phyloP scores from a whole-genome alignment of 495 filamentous ascomycete species.

The Apiosordaria backusii region DNA sequence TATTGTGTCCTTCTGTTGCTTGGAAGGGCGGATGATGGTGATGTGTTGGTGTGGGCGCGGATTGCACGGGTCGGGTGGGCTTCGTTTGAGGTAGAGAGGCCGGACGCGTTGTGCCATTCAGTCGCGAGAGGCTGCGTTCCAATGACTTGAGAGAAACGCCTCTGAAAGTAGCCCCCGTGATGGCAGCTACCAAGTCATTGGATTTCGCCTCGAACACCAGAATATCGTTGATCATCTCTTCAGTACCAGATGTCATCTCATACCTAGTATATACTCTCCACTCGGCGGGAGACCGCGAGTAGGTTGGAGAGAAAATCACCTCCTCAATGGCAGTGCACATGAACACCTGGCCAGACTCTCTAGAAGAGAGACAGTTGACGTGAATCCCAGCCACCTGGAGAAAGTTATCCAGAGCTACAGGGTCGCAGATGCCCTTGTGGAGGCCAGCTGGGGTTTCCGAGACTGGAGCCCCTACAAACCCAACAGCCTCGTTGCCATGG shows the following conservation, averaged over 20 bases:
- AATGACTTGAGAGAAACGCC: neutral
- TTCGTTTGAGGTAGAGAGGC: neutral
- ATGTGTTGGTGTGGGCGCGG: neutral
- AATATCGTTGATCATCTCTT: neutral
- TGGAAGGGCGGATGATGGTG: no score
- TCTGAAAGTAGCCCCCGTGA: neutral
- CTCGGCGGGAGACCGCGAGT: neutral
- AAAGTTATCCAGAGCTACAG: slow-evolving; percentile 33
- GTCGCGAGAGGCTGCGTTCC: neutral
- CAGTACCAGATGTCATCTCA: neutral
- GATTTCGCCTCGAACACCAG: neutral
- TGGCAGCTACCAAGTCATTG: neutral
- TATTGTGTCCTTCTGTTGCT: no score
- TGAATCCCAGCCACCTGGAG: slow-evolving; percentile 38
- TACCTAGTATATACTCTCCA: slow-evolving; percentile 37
- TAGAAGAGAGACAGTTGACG: slow-evolving; percentile 25
- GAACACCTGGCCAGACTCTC: slow-evolving; percentile 2
- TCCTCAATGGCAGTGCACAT: slow-evolving; percentile 21
- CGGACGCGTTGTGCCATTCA: neutral
- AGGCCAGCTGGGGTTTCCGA: neutral
- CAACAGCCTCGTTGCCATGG: slow-evolving; percentile 22
- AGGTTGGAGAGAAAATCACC: slow-evolving; percentile 8
- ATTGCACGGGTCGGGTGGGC: neutral
- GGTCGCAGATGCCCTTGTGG: slow-evolving; percentile 16
- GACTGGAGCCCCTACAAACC: slow-evolving; percentile 15